These are phyloP conservation scores for Trichothecium roseum DNA, from an alignment of 2,329 filamentous ascomycete species.

Conservation along the genomic window DNA sequence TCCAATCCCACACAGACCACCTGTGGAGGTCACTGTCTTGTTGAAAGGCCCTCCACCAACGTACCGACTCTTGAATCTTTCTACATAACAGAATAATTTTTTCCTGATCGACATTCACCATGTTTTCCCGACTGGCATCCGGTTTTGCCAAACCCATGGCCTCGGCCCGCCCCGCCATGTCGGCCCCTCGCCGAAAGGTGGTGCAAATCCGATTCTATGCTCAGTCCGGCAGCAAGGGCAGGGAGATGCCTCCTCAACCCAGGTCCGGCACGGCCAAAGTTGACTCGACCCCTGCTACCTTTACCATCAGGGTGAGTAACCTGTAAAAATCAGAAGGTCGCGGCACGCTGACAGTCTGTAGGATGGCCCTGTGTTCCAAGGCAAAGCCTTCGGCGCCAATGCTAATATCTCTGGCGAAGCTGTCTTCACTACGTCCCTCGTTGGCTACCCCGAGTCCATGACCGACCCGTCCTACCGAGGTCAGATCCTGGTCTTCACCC, in stretches of 20 bases:
- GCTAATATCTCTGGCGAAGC: slow-evolving; percentile 96
- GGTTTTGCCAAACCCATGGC: slow-evolving; percentile 43
- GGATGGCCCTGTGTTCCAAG: slow-evolving; percentile 93
- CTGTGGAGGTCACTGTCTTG: slow-evolving; percentile 29
- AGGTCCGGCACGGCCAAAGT: slow-evolving; percentile 51
- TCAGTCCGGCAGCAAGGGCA: slow-evolving; percentile 53
- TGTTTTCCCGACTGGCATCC: slow-evolving; percentile 49
- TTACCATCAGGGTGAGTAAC: slow-evolving; percentile 73
- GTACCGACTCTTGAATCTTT: slow-evolving; percentile 1
- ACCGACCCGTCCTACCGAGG: slow-evolving; percentile 82
- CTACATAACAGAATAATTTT: neutral
- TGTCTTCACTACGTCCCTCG: slow-evolving; percentile 95
- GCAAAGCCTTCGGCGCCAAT: slow-evolving; percentile 93
- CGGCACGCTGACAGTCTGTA: slow-evolving; percentile 21
- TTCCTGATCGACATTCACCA: slow-evolving; percentile 22
- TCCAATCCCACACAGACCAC: slow-evolving; percentile 20
- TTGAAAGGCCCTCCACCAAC: slow-evolving; percentile 8
- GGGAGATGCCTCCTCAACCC: slow-evolving; percentile 52
- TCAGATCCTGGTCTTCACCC: slow-evolving; percentile 97
- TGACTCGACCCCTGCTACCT: slow-evolving; percentile 56
- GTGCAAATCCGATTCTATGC: neutral
- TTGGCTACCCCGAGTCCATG: slow-evolving; percentile 94
- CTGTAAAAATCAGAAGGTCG: neutral
- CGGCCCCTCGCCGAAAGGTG: slow-evolving; percentile 18
- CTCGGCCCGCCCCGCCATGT: slow-evolving; percentile 32